Conservation (phyloP, 2,329 filamentous ascomycete species). For the Neurospora sp. region DNA sequence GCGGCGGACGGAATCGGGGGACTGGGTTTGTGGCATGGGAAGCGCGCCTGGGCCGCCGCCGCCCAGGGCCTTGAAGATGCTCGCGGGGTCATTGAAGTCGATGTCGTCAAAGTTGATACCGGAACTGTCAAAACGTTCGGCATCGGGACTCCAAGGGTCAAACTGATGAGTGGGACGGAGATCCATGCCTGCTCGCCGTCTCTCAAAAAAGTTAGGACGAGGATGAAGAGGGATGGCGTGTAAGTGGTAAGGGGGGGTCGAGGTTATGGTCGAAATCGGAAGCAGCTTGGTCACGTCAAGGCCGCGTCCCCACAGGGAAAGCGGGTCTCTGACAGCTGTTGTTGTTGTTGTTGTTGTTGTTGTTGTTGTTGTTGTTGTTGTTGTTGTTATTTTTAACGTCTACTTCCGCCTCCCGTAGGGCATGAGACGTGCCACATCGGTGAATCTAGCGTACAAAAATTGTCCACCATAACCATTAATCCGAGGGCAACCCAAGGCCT, state of each 20-base stretch:
- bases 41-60: constrained; percentile 2
- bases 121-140: not conserved
- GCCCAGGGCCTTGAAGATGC: not conserved
- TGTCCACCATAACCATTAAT: too few species aligned
- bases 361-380: too few species aligned
- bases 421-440: too few species aligned
- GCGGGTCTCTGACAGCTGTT: not conserved
- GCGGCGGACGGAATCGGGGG: not conserved
- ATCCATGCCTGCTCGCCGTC: not conserved
- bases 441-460: too few species aligned
- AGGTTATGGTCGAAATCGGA: not conserved
- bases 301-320: not conserved
- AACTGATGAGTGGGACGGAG: not conserved
- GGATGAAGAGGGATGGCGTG: not conserved
- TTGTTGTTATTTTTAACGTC: too few species aligned
- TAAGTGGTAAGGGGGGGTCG: not conserved
- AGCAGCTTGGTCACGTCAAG: not conserved
- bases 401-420: too few species aligned
- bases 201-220: not conserved
- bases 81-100: not conserved
- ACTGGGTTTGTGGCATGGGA: too few species aligned
- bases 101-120: not conserved
- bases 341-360: too few species aligned
- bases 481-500: too few species aligned
- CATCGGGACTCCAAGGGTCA: not conserved